Percentiles rank a stretch among this genome's conserved stretches.
Conservation (phyloP, 495 filamentous ascomycete genomes). For the Corynascus novoguineensis region DNA sequence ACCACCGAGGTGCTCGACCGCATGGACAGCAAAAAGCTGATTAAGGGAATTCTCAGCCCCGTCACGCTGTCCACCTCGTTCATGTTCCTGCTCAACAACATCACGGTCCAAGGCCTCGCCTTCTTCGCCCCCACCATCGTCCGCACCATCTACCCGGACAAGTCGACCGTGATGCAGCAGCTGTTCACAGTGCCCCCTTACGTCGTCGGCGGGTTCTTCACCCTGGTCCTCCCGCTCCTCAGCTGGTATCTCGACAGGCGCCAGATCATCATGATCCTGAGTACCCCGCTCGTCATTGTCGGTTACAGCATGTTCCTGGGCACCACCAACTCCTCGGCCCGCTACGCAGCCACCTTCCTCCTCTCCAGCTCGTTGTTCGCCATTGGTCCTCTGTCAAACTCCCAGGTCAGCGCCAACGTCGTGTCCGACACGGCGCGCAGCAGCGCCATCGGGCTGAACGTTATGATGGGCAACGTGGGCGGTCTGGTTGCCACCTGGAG, state of each 20-base stretch:
- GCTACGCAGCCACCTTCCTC: slow-evolving; percentile 69
- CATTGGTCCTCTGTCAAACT: slow-evolving; percentile 58
- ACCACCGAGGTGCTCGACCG: slow-evolving; percentile 61
- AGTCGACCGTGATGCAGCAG: slow-evolving; percentile 44
- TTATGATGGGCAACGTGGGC: slow-evolving; percentile 70
- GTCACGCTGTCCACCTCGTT: slow-evolving; percentile 50
- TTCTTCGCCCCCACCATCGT: slow-evolving; percentile 73
- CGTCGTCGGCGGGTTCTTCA: slow-evolving; percentile 62
- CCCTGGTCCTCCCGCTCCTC: slow-evolving; percentile 54
- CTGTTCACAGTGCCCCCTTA: slow-evolving; percentile 70
- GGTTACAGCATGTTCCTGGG: slow-evolving; percentile 72
- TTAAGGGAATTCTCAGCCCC: slow-evolving; percentile 28
- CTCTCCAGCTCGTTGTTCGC: slow-evolving; percentile 64
- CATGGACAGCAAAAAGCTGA: slow-evolving; percentile 56
- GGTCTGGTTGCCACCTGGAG: slow-evolving; percentile 67
- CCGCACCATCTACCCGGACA: slow-evolving; percentile 57
- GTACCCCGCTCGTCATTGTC: slow-evolving; percentile 52
- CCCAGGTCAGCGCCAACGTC: slow-evolving; percentile 63
- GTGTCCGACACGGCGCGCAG: slow-evolving; percentile 63
- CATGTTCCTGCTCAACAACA: slow-evolving; percentile 65
- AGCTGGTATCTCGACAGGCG: slow-evolving; percentile 54
- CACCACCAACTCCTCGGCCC: slow-evolving; percentile 43
- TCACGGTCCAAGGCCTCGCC: slow-evolving; percentile 68
- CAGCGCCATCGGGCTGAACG: slow-evolving; percentile 51
- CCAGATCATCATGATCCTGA: slow-evolving; percentile 59